phyloP scores from a whole-genome alignment of 225 moss, liverwort and hornwort genomes.

The Antitrichia curtipendula region DNA sequence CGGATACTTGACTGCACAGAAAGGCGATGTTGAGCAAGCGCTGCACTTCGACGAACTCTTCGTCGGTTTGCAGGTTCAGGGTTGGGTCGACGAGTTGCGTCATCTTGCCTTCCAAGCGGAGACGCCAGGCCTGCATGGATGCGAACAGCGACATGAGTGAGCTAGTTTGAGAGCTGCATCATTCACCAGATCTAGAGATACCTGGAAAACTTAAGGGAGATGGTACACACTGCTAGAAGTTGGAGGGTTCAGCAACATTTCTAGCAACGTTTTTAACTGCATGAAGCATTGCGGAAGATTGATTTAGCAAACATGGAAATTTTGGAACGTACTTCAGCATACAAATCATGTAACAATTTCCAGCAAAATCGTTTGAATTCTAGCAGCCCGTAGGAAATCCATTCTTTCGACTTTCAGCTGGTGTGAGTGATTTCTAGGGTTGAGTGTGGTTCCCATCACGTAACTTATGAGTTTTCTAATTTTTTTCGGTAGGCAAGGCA shows the following conservation, averaged over 20 bases:
- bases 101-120: constrained; percentile 11
- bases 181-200: not conserved
- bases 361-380: not conserved
- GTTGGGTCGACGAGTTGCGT: not conserved
- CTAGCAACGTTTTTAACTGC: no score
- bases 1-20: constrained; percentile 10
- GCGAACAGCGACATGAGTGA: not conserved
- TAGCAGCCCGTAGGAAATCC: not conserved
- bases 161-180: not conserved
- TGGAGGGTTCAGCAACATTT: no score
- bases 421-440: not conserved
- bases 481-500: not conserved
- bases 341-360: not conserved
- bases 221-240: not conserved
- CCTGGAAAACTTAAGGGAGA: not conserved
- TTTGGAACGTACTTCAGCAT: not conserved
- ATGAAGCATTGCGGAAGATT: not conserved
- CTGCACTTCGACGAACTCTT: not conserved
- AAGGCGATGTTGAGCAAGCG: constrained; percentile 19
- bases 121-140: constrained; percentile 15
- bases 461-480: not conserved
- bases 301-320: not conserved
- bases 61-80: constrained; percentile 5
- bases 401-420: not conserved
- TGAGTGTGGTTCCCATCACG: not conserved